Conservation (phyloP, 306 rosid species). For the Lupinus albus region DNA sequence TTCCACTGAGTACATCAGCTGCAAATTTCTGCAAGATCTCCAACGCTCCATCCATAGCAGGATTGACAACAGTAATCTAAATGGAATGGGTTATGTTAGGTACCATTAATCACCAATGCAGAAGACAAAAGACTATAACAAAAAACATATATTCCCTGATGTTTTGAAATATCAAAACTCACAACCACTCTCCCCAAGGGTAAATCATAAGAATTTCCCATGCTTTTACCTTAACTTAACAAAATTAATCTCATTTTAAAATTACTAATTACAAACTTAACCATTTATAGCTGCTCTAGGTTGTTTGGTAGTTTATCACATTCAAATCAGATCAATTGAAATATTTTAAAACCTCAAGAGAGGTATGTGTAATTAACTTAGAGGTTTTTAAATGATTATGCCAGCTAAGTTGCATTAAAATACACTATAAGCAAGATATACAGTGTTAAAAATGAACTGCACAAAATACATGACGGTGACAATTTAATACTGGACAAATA, state of each 20-base stretch:
- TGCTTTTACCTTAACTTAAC: too few species aligned
- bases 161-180: conserved; percentile 11
- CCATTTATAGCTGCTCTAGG: not conserved
- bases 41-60: conserved; percentile 88
- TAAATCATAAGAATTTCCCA: too few species aligned
- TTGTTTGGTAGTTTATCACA: not conserved
- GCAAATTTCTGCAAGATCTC: conserved; percentile 77
- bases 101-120: conserved; percentile 32
- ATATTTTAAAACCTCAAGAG: conserved; percentile 21
- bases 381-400: too few species aligned
- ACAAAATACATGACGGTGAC: too few species aligned
- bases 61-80: conserved; percentile 82
- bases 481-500: too few species aligned
- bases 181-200: too few species aligned
- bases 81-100: conserved; percentile 43
- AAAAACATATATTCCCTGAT: not conserved
- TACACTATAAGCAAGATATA: too few species aligned
- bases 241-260: not conserved
- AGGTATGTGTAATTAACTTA: not conserved
- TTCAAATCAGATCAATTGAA: not conserved
- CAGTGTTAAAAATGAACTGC: too few species aligned
- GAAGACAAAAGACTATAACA: conserved; percentile 21
- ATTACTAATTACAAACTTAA: not conserved
- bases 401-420: too few species aligned
- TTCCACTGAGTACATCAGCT: conserved; percentile 61